Base-by-base conservation (phyloP, 106 monocot genomes). In the Dendrobium huoshanense region DNA sequence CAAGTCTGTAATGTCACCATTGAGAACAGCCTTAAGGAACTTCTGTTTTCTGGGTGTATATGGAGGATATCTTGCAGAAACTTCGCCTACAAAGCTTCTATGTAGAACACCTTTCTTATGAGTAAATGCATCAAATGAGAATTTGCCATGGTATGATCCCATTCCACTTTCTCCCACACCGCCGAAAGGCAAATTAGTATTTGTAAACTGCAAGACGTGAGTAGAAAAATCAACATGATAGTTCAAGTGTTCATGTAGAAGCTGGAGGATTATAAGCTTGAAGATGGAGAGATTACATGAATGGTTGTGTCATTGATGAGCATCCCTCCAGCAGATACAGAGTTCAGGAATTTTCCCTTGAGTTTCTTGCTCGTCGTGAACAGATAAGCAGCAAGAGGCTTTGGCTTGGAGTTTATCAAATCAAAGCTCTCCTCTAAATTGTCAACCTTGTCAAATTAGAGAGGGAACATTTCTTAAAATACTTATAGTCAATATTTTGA, bases 111-210 rank as follows among this genome's bases (percentile, higher is more conserved):
- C 89, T 73, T 94, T 95, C 82, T 87, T 94, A 85, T 97, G 96
- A 65, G 85, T 92, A 67, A 97, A 97, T n/a, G 92, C 80, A 43
- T 97, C 92, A n/a, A 97, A 92, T 2, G 89, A 89, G 78, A 86
- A 88, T 47, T 90, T 90, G 22, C 89, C 89, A 82, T 86, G 88
- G 65, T 87, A 88, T 11, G 86, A 47, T 0, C 88, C 88, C 0
- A 82, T 85, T 31, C 88, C 90, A 18, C 88, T 93, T 49, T 90
- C 93, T 44, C 89, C 87, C 1, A 91, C 87, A 51, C 87, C 91
- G 51, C 87, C 88, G 59, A 88, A 89, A n/a, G 89, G 91, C 77
- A 87, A 77, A 48, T 86, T 75, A 22, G 80, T 79, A 80, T 92
- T 92, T 40, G 87, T 78, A 41, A 89, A 44, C 92, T 92, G 85